Evolutionary conservation across 148 eudicot species (phyloP).

Genomic region (Amaranthus hypochondriacus): DNA sequence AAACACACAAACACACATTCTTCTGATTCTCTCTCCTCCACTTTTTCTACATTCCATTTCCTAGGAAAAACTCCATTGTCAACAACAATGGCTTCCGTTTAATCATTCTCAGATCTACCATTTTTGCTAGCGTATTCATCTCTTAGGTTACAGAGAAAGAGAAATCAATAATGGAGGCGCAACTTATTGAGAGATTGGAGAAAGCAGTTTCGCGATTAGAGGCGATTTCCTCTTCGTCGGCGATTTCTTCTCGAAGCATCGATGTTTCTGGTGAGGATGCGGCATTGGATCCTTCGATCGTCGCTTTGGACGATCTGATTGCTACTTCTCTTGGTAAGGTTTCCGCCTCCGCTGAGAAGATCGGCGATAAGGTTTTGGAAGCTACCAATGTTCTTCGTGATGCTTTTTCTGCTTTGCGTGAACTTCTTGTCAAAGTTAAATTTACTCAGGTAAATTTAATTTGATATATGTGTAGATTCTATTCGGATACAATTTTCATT

Average conservation of each 20-base stretch:
- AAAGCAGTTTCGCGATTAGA: slow-evolving; percentile 75
- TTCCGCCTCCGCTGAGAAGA: slow-evolving; percentile 63
- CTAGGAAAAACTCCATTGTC: not conserved
- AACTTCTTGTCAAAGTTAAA: slow-evolving; percentile 68
- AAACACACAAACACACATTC: slow-evolving; percentile 11
- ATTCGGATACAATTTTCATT: not conserved
- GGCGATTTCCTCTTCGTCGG: slow-evolving; percentile 28
- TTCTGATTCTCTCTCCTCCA: slow-evolving; percentile 10
- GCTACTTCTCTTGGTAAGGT: slow-evolving; percentile 48
- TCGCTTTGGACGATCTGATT: slow-evolving; percentile 71
- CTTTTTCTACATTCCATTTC: not conserved
- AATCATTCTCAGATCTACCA: slow-evolving; percentile 15
- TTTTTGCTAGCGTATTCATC: not conserved
- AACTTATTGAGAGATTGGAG: slow-evolving; percentile 59
- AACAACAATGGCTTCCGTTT: slow-evolving; percentile 7
- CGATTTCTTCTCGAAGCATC: slow-evolving; percentile 21
- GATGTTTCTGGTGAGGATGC: slow-evolving; percentile 24
- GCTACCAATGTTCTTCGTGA: slow-evolving; percentile 44
- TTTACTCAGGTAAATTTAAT: slow-evolving; percentile 50
- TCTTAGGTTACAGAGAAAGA: not conserved
- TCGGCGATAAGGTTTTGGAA: slow-evolving; percentile 78
- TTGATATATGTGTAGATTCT: not conserved
- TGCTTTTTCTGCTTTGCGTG: slow-evolving; percentile 62
- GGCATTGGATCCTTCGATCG: slow-evolving; percentile 64
- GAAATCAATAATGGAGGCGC: slow-evolving; percentile 56